Base-by-base conservation (phyloP, 2,329 filamentous ascomycete species). In the Trichoderma breve region DNA sequence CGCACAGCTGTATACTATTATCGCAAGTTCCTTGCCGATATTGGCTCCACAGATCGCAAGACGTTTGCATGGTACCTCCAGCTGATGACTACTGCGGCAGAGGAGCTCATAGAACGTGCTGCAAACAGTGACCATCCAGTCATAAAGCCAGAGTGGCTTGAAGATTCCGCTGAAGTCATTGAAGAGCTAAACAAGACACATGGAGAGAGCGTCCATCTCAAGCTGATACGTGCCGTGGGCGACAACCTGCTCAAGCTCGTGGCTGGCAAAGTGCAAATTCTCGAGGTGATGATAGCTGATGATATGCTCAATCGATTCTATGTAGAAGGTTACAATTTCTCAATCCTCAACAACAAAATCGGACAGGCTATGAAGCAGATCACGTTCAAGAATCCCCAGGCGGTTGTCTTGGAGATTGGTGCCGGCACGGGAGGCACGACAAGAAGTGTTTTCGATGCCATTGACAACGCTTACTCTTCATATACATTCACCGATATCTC, bases 401-500 rank as follows among this genome's bases (percentile, higher is more conserved):
- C 57, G 6, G 32, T 15, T 12, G 32, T 61, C 12, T 75, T 84
- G 1, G 82, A 84, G 70, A 77, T 84, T 39, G 82, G 82, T 8
- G 81, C 79, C 15, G 82, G 81, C 1, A 83, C 79, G 0, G 81
- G 81, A 6, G 76, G 78, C n/a, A 78, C 79, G 43, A 26, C 82
- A 5, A 21, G 57, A 18, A 61, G 57, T 24, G 18, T 61, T 18
- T 15, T 61, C 4, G 18, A 61, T 14, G 80, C 28, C 9, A 36
- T 51, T 32, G 21, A 14, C 18, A 5, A 9, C 7, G 47, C 47
- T 4, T 60, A 63, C 21, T 21, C 14, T 15, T 70, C 55, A 9
- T 78, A 79, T 39, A 78, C 75, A 3, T 82, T 77, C 55, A 82
- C 80, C 1, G 81, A 82, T 58, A 76, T 82, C 26, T 81, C 80